Conservation (phyloP, 2,329 filamentous ascomycete genomes). For the Colletotrichum theobromicola region DNA sequence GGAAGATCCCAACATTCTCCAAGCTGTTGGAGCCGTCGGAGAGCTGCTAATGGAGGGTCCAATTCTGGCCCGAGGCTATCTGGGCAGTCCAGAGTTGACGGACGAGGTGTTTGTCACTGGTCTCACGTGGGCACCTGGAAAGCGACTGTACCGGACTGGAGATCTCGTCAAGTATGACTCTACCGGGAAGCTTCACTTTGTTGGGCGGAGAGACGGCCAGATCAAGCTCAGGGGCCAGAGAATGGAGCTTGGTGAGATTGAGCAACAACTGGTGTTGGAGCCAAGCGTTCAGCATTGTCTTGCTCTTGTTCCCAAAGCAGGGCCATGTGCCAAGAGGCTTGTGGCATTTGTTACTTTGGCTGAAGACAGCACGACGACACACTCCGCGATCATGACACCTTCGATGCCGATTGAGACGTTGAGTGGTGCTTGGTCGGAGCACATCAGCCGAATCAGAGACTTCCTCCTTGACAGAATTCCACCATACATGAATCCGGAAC, state of each 20-base stretch:
- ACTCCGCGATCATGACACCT: neutral
- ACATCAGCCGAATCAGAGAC: neutral
- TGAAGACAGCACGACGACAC: too few species aligned
- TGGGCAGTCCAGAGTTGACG: conserved; percentile 68
- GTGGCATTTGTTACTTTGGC: neutral
- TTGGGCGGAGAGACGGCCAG: conserved; percentile 78
- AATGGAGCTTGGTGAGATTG: conserved; percentile 81
- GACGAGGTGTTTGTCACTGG: conserved; percentile 72
- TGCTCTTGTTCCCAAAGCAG: neutral
- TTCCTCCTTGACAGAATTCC: conserved; percentile 32
- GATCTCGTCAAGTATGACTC: conserved; percentile 81
- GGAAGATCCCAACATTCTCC: neutral
- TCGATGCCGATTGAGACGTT: neutral
- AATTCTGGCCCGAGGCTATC: conserved; percentile 59
- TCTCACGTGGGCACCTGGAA: conserved; percentile 60
- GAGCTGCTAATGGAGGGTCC: conserved; percentile 27
- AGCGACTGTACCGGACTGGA: conserved; percentile 78
- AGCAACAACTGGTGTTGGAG: conserved; percentile 34
- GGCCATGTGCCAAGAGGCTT: neutral
- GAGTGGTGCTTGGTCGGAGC: neutral
- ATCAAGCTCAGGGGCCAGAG: conserved; percentile 82
- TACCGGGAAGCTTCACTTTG: conserved; percentile 75
- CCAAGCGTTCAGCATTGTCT: neutral
- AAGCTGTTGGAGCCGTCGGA: conserved; percentile 20
- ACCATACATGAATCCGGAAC: conserved; percentile 52